Conservation (phyloP, 345 rosid genomes). For the Iberis pinnata region DNA sequence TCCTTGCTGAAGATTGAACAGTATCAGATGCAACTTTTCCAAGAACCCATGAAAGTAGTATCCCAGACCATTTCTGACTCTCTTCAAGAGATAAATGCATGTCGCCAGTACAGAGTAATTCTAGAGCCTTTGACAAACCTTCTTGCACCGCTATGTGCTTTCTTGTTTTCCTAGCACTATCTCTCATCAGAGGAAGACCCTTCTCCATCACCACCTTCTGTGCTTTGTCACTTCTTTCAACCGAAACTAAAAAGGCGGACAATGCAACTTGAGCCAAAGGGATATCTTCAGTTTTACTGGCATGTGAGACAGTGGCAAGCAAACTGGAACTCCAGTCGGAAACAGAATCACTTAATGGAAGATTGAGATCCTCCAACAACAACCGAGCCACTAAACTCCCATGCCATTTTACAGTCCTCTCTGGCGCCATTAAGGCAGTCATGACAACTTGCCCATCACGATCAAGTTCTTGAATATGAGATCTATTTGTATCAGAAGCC, state of each 20-base stretch:
- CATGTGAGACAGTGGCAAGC: slow-evolving; percentile 71
- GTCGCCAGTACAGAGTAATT: slow-evolving; percentile 56
- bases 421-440: slow-evolving; percentile 87
- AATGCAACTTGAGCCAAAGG: slow-evolving; percentile 73
- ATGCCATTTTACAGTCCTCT: slow-evolving; percentile 99
- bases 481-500: slow-evolving; percentile 80
- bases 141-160: slow-evolving; percentile 74
- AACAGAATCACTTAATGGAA: slow-evolving; percentile 75
- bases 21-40: slow-evolving; percentile 55
- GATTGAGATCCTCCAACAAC: slow-evolving; percentile 75
- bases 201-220: slow-evolving; percentile 60
- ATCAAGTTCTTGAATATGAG: slow-evolving; percentile 84
- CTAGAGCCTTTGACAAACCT: slow-evolving; percentile 78
- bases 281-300: slow-evolving; percentile 75
- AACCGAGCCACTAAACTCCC: slow-evolving; percentile 85
- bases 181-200: slow-evolving; percentile 86
- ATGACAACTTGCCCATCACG: slow-evolving; percentile 78
- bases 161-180: slow-evolving; percentile 53
- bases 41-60: slow-evolving; percentile 74
- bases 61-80: slow-evolving; percentile 86
- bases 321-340: slow-evolving; percentile 91
- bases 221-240: slow-evolving; percentile 69
- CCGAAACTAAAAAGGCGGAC: slow-evolving; percentile 76
- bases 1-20: slow-evolving; percentile 60
- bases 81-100: slow-evolving; percentile 74